Percentiles rank a stretch among this genome's conserved stretches.
Conservation (phyloP, 805 yeast species). For the Ogataea polymorpha region DNA sequence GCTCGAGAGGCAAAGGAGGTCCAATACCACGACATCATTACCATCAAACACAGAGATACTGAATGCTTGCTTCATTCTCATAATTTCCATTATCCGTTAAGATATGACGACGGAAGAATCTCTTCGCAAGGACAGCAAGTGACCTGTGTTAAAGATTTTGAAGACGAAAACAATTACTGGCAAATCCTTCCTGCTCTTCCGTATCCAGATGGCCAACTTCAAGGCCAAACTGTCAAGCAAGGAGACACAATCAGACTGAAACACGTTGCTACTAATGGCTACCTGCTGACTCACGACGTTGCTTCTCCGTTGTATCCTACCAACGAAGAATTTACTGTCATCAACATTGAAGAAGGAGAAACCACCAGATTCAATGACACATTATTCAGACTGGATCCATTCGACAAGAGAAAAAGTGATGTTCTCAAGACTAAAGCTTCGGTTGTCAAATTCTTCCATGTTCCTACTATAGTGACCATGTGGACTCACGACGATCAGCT, state of each 20-base stretch:
- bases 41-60: conserved; percentile 79
- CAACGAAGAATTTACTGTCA: conserved; percentile 90
- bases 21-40: conserved; percentile 71
- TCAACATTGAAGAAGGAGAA: conserved; percentile 55
- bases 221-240: conserved; percentile 53
- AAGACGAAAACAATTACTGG: conserved; percentile 78
- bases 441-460: conserved; percentile 69
- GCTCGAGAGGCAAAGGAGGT: conserved; percentile 69
- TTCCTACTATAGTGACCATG: conserved; percentile 85
- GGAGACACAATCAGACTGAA: conserved; percentile 75
- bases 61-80: conserved; percentile 84
- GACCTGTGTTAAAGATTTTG: conserved; percentile 56
- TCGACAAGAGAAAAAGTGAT: conserved; percentile 48
- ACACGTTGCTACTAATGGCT: conserved; percentile 79
- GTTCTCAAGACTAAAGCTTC: conserved; percentile 68
- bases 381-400: conserved; percentile 67
- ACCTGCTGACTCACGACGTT: conserved; percentile 86
- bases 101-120: conserved; percentile 94
- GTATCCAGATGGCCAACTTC: conserved; percentile 37
- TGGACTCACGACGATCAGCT: conserved; percentile 85
- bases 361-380: conserved; percentile 65
- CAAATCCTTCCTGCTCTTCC: conserved; percentile 65
- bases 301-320: conserved; percentile 91
- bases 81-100: conserved; percentile 67
- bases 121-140: conserved; percentile 96